Conservation (phyloP, 2,329 filamentous ascomycete species). For the Onygena corvina region DNA sequence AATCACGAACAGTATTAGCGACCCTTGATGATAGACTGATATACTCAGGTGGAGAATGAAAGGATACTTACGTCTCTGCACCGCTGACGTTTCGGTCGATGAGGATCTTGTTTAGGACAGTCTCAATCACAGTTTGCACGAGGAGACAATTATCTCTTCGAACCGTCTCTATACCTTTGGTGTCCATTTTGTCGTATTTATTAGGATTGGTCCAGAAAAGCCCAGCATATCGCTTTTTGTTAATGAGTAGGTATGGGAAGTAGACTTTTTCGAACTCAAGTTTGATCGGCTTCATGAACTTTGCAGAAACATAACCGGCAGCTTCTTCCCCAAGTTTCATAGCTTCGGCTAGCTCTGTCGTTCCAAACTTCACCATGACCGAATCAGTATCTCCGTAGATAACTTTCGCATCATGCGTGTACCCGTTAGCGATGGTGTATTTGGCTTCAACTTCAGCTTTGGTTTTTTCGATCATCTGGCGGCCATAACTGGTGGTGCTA, state of each 20-base stretch:
- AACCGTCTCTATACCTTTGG: slow-evolving; percentile 97
- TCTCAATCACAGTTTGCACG: slow-evolving; percentile 95
- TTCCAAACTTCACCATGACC: slow-evolving; percentile 98
- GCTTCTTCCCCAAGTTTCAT: slow-evolving; percentile 97
- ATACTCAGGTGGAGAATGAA: not conserved
- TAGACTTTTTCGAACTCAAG: slow-evolving; percentile 99
- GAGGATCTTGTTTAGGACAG: slow-evolving; percentile 84
- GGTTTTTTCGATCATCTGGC: slow-evolving; percentile 97
- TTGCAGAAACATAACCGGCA: slow-evolving; percentile 71
- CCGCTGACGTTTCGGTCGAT: slow-evolving; percentile 84
- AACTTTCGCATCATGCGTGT: slow-evolving; percentile 86
- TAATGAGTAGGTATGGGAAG: slow-evolving; percentile 94
- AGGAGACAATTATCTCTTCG: slow-evolving; percentile 90
- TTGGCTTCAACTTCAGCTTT: slow-evolving; percentile 86
- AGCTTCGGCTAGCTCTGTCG: slow-evolving; percentile 68
- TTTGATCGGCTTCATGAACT: slow-evolving; percentile 95
- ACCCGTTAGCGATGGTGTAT: slow-evolving; percentile 89
- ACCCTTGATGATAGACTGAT: not conserved
- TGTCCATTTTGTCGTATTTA: slow-evolving; percentile 99
- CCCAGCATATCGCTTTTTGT: slow-evolving; percentile 99
- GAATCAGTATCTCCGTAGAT: slow-evolving; percentile 99
- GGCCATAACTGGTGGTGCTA: slow-evolving; percentile 91
- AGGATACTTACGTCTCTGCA: slow-evolving; percentile 69
- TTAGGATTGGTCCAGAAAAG: slow-evolving; percentile 90
- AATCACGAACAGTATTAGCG: slow-evolving; percentile 27